Conservation (phyloP, 2,329 filamentous ascomycete genomes). For the Lecanicillium sp. region DNA sequence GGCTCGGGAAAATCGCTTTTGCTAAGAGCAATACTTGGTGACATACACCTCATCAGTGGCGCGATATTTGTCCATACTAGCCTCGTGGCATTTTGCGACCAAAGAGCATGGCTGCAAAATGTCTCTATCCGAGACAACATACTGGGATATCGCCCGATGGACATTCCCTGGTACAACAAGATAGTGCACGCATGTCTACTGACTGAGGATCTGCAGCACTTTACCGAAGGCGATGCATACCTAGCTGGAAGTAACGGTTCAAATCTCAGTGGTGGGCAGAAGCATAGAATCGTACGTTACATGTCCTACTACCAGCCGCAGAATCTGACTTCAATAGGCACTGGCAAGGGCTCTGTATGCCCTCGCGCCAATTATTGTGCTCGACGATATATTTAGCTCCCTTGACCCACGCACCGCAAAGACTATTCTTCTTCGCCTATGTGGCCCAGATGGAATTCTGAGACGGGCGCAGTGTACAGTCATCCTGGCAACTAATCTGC, state of each 20-base stretch:
- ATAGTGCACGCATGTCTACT: conserved; percentile 2
- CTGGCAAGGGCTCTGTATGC: conserved; percentile 9
- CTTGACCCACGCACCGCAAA: conserved; percentile 7
- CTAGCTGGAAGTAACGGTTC: conserved; percentile 1
- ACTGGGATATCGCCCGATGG: conserved; percentile 1
- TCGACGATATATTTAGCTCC: conserved; percentile 12
- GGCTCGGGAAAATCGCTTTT: conserved; percentile 1
- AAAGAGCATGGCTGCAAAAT: conserved; percentile 3
- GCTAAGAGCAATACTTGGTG: neutral
- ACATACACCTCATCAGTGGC: neutral
- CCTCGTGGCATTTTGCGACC: conserved; percentile 3
- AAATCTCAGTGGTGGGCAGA: conserved; percentile 2
- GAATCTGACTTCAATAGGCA: conserved; percentile 1
- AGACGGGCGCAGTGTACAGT: conserved; percentile 1
- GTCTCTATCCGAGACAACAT: conserved; percentile 6
- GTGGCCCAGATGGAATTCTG: conserved; percentile 7
- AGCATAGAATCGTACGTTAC: neutral
- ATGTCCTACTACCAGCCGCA: neutral
- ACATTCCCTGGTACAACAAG: conserved; percentile 1
- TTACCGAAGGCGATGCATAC: conserved; percentile 3
- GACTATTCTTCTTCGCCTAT: neutral
- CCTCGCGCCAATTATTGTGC: conserved; percentile 2
- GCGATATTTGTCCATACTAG: neutral
- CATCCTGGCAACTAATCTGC: neutral
- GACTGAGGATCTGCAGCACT: neutral